phyloP scores from a whole-genome alignment of 2,329 filamentous ascomycete genomes.

The Westerdykella sp. region DNA sequence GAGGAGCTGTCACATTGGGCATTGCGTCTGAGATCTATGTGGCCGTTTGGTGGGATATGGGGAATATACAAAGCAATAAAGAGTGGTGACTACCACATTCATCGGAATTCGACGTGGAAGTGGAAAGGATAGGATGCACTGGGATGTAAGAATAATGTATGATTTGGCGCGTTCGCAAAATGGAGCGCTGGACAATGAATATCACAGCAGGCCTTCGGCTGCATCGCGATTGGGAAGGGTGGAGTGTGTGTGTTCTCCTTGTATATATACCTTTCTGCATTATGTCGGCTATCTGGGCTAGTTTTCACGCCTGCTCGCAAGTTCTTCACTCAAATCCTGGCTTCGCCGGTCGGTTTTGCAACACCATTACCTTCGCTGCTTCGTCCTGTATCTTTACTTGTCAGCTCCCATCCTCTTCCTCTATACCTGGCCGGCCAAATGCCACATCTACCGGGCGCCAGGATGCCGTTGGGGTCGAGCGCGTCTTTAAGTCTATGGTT shows the following conservation, averaged over 20 bases:
- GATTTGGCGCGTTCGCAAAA: background rate
- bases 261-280: too few relatives aligned
- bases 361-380: conserved; percentile 13
- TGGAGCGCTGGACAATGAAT: too few relatives aligned
- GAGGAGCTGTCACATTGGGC: conserved; percentile 21
- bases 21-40: conserved; percentile 21
- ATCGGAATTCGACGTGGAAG: conserved; percentile 31
- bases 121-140: conserved; percentile 5
- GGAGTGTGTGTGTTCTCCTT: too few relatives aligned
- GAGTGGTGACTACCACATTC: conserved; percentile 33
- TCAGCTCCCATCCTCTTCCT: conserved; percentile 12
- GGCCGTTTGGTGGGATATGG: conserved; percentile 36
- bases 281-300: too few relatives aligned
- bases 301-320: too few relatives aligned
- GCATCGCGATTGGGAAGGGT: too few relatives aligned
- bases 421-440: conserved; percentile 16
- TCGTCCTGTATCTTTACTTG: conserved; percentile 4
- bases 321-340: conserved; percentile 4
- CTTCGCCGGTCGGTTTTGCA: conserved; percentile 4
- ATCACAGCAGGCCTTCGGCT: too few relatives aligned
- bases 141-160: background rate
- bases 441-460: conserved; percentile 17
- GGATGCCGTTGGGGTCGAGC: conserved; percentile 38
- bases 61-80: conserved; percentile 36
- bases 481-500: conserved; percentile 44